These are phyloP conservation scores for Ophiocordyceps camponoti-leonardi DNA, from an alignment of 2,329 filamentous ascomycete species.

Conservation along the genomic window DNA sequence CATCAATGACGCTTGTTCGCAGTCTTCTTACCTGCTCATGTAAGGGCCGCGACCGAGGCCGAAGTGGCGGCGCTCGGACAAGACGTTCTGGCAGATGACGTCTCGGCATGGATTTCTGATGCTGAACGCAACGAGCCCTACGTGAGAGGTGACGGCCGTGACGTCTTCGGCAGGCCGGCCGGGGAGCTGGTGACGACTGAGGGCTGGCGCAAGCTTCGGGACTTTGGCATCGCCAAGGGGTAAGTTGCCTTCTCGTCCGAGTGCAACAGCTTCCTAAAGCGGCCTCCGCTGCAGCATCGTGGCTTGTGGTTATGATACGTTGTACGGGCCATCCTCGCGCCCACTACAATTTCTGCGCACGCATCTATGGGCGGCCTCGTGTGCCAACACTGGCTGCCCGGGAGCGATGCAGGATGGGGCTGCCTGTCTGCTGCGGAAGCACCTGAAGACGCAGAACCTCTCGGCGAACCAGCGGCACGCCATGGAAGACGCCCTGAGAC, in stretches of 20 bases:
- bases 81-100: conserved; percentile 32
- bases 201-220: conserved; percentile 47
- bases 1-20: background rate
- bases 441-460: conserved; percentile 17
- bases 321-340: conserved; percentile 31
- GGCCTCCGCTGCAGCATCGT: conserved; percentile 23
- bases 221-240: conserved; percentile 40
- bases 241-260: conserved; percentile 4
- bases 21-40: conserved; percentile 30
- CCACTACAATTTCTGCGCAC: conserved; percentile 39
- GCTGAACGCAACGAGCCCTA: conserved; percentile 49
- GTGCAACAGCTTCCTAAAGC: background rate
- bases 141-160: conserved; percentile 35
- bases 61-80: conserved; percentile 31
- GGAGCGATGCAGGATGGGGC: conserved; percentile 52
- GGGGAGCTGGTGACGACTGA: conserved; percentile 45
- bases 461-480: conserved; percentile 18
- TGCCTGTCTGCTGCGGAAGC: conserved; percentile 28
- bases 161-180: conserved; percentile 42
- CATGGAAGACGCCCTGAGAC: conserved; percentile 32
- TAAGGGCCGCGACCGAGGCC: conserved; percentile 20
- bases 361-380: conserved; percentile 42
- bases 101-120: conserved; percentile 43
- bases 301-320: conserved; percentile 40
- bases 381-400: conserved; percentile 45